Conservation (phyloP, 139 green algal species). For the Eudorina sp. region DNA sequence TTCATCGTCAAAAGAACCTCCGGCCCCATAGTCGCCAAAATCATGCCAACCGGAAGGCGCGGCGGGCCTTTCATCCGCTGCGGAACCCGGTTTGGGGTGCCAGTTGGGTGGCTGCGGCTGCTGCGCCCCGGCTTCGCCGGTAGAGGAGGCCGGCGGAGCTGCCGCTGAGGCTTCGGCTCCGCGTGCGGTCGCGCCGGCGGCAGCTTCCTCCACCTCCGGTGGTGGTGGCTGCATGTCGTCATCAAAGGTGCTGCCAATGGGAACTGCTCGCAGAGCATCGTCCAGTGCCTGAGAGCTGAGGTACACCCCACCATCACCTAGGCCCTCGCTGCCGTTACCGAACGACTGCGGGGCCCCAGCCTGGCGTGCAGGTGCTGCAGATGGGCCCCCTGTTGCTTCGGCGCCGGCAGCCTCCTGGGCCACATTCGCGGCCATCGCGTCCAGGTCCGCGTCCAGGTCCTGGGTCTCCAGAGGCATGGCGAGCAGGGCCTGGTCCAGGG, state of each 20-base stretch:
- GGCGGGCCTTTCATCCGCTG: no score
- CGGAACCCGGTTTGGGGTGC: background rate
- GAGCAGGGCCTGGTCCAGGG: background rate
- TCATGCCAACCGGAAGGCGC: background rate
- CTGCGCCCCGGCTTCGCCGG: background rate
- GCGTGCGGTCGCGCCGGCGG: background rate
- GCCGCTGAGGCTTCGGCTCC: background rate
- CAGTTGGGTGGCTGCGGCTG: background rate
- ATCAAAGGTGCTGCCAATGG: background rate
- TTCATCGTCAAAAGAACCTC: slow-evolving; percentile 5
- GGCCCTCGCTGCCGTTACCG: background rate
- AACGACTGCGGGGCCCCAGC: background rate
- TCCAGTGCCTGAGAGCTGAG: background rate
- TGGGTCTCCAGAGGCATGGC: background rate
- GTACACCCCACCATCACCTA: background rate
- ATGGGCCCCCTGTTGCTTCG: background rate
- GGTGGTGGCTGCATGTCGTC: background rate
- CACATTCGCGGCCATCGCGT: no score
- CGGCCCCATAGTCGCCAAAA: background rate
- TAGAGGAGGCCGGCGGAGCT: background rate
- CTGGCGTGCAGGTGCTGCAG: no score
- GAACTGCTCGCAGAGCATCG: background rate
- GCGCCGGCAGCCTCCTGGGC: background rate
- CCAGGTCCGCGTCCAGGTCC: background rate
- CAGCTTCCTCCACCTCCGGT: background rate